phyloP scores from a whole-genome alignment of 345 rosid genomes.

The Brassica juncea region DNA sequence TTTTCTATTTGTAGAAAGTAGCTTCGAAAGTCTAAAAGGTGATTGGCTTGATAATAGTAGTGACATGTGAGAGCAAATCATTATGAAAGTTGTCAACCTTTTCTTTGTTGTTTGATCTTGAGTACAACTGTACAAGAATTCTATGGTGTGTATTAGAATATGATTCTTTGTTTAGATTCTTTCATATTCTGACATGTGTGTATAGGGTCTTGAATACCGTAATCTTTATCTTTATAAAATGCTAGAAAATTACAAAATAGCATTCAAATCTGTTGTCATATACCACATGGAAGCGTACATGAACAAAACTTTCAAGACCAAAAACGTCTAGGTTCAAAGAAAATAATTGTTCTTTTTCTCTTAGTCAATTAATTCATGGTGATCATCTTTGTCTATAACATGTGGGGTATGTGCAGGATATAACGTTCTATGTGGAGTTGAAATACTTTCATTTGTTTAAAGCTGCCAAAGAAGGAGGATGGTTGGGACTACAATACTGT shows the following conservation, averaged over 20 bases:
- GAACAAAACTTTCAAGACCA: background rate
- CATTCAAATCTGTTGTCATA: conserved; percentile 23
- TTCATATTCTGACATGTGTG: background rate
- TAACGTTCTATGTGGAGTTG: conserved; percentile 94
- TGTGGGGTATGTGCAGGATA: conserved; percentile 56
- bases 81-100: background rate
- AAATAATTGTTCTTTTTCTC: background rate
- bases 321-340: conserved; percentile 33
- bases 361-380: background rate
- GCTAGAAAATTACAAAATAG: conserved; percentile 28
- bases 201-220: background rate
- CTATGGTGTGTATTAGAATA: background rate
- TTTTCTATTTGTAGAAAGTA: too few relatives aligned
- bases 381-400: conserved; percentile 3
- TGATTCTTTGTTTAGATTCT: background rate
- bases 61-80: background rate
- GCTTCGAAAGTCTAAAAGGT: too few relatives aligned
- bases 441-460: conserved; percentile 67
- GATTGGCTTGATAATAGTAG: background rate
- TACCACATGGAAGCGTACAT: conserved; percentile 26
- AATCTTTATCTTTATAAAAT: background rate
- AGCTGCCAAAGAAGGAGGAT: conserved; percentile 93
- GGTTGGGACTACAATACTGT: conserved; percentile 70
- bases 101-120: background rate
- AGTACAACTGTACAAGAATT: background rate